Conservation (phyloP, 2,329 filamentous ascomycete genomes). For the Fusarium sp. region DNA sequence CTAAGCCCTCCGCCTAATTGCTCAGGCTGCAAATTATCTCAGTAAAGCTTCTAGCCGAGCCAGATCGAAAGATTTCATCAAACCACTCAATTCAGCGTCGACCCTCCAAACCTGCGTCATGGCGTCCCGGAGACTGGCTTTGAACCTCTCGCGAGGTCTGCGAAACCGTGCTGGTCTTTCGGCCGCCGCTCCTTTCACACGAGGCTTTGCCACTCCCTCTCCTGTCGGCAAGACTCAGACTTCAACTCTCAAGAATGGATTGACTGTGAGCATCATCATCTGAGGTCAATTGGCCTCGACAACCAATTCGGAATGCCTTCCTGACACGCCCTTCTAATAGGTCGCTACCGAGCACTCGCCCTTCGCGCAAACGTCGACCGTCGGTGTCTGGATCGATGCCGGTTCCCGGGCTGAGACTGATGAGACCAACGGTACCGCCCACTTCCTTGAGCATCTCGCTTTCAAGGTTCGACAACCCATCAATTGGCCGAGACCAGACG, state of each 20-base stretch:
- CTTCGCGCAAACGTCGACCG: slow-evolving; percentile 97
- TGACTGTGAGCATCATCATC: slow-evolving; percentile 76
- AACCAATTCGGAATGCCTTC: slow-evolving; percentile 25
- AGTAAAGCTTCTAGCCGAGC: slow-evolving; percentile 61
- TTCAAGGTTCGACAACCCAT: slow-evolving; percentile 82
- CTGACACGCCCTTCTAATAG: slow-evolving; percentile 62
- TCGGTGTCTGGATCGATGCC: slow-evolving; percentile 99
- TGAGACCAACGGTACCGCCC: slow-evolving; percentile 98
- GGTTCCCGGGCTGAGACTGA: slow-evolving; percentile 97
- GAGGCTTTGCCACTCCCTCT: slow-evolving; percentile 92
- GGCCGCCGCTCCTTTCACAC: slow-evolving; percentile 79
- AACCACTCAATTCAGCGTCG: slow-evolving; percentile 67
- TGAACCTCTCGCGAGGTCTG: slow-evolving; percentile 91
- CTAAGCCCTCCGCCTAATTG: slow-evolving; percentile 54
- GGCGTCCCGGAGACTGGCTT: slow-evolving; percentile 97
- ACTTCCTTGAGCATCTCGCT: slow-evolving; percentile 99
- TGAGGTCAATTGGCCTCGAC: slow-evolving; percentile 56
- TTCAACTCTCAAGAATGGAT: slow-evolving; percentile 95
- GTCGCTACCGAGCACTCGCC: slow-evolving; percentile 98
- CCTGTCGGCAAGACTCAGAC: slow-evolving; percentile 87
- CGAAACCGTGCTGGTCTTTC: slow-evolving; percentile 88
- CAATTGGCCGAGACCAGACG: slow-evolving; percentile 36
- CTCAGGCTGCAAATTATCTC: slow-evolving; percentile 60
- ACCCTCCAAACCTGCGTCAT: slow-evolving; percentile 72
- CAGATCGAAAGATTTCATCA: slow-evolving; percentile 64